Conservation (phyloP, 2,329 filamentous ascomycete genomes). For the Aureobasidium sp. region DNA sequence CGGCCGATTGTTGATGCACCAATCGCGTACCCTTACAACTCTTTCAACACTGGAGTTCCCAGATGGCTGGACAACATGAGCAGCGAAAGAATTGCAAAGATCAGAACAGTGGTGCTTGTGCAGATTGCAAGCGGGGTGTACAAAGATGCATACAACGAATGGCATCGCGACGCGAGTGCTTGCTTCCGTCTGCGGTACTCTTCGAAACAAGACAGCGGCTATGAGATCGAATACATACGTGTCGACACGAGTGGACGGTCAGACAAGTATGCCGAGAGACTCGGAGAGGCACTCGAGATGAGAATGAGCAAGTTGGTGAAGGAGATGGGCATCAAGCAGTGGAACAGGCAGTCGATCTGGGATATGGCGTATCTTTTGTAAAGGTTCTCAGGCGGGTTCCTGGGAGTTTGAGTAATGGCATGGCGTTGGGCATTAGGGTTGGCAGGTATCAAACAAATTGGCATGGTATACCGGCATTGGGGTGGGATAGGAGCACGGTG, state of each 20-base stretch:
- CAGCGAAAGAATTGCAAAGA: slow-evolving; percentile 3
- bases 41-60: slow-evolving; percentile 5
- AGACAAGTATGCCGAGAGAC: slow-evolving; percentile 9
- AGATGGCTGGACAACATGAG: slow-evolving; percentile 10
- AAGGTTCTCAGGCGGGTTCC: not conserved
- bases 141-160: slow-evolving; percentile 9
- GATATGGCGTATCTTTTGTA: slow-evolving; percentile 12
- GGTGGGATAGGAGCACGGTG: not conserved
- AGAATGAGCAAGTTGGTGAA: slow-evolving; percentile 8
- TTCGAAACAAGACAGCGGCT: not conserved
- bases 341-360: slow-evolving; percentile 11
- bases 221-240: slow-evolving; percentile 2
- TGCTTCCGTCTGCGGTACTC: slow-evolving; percentile 8
- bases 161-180: slow-evolving; percentile 9
- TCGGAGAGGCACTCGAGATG: slow-evolving; percentile 9
- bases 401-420: not conserved
- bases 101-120: slow-evolving; percentile 6
- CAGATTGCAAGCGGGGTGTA: slow-evolving; percentile 8
- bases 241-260: slow-evolving; percentile 9
- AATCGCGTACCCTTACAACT: not conserved
- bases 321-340: not conserved
- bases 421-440: not conserved
- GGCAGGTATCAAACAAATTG: not conserved
- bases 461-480: not conserved
- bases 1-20: not conserved